Percentiles rank a stretch among this genome's conserved stretches.
These are phyloP conservation scores for Cetraspora pellucida DNA, from an alignment of 192 early-diverging fungal genomes.

Conservation along the genomic window DNA sequence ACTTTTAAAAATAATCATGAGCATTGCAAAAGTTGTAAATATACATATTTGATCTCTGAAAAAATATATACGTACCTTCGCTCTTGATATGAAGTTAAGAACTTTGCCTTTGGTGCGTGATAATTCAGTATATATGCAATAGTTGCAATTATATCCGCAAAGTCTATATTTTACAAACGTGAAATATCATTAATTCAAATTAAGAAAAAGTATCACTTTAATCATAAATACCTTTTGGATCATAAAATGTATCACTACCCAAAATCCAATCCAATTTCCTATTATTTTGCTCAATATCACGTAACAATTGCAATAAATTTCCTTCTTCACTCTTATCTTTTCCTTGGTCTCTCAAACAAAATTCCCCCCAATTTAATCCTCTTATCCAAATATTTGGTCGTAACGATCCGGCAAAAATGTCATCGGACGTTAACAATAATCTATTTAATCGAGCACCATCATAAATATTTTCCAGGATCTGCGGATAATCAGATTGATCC, in stretches of 20 bases:
- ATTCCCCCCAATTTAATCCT: conserved; percentile 49
- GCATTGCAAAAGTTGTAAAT: background rate
- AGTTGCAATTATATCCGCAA: conserved; percentile 67
- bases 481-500: conserved; percentile 44
- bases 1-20: background rate
- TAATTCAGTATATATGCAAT: conserved; percentile 60
- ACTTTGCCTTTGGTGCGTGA: conserved; percentile 54
- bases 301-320: conserved; percentile 45
- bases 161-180: conserved; percentile 45
- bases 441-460: conserved; percentile 40
- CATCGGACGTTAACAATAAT: conserved; percentile 9
- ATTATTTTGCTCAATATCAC: conserved; percentile 27
- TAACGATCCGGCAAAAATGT: background rate
- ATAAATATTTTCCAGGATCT: conserved; percentile 46
- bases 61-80: conserved; percentile 43
- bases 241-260: conserved; percentile 62
- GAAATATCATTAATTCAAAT: background rate
- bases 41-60: background rate
- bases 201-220: background rate
- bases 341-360: conserved; percentile 34
- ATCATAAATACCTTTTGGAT: conserved; percentile 49
- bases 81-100: conserved; percentile 77
- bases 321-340: conserved; percentile 7
- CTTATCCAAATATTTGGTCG: conserved; percentile 41
- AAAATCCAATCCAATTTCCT: conserved; percentile 51